Conservation (phyloP, 176 grass and related monocot species). For the Melocanna baccifera region DNA sequence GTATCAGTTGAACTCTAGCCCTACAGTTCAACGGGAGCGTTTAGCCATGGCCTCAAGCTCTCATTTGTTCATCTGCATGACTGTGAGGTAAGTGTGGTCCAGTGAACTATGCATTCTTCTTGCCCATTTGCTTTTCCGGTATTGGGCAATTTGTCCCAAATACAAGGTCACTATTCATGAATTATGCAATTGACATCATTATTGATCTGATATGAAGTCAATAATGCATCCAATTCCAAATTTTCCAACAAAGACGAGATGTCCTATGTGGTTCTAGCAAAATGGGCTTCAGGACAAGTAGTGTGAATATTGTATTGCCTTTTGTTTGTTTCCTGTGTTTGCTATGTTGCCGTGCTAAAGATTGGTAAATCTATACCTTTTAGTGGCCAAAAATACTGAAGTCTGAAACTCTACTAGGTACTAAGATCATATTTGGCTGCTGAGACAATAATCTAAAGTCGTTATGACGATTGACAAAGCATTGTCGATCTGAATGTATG, state of each 20-base stretch:
- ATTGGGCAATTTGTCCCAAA: background rate
- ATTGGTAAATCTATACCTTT: background rate
- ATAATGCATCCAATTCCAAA: too few species aligned
- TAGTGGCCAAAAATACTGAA: background rate
- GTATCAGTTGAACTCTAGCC: background rate
- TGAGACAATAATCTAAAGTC: background rate
- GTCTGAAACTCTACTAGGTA: background rate
- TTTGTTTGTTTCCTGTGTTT: constrained; percentile 14
- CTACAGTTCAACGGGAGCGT: background rate
- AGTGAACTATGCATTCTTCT: background rate
- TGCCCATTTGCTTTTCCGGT: background rate
- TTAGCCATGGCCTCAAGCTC: background rate
- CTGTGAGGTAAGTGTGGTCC: background rate
- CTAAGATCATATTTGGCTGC: background rate
- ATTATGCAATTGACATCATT: background rate
- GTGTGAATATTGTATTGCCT: constrained; percentile 15
- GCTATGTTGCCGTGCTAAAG: background rate
- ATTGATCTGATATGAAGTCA: too few species aligned
- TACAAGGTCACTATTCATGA: background rate
- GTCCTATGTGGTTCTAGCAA: too few species aligned
- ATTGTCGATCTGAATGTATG: background rate
- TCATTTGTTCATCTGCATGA: background rate
- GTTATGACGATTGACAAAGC: background rate
- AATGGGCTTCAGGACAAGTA: too few species aligned
- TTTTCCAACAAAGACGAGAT: too few species aligned